Percentiles rank a stretch among this genome's conserved stretches.
phyloP scores from a whole-genome alignment of 2,329 filamentous ascomycete species.

The Cadophora malorum region DNA sequence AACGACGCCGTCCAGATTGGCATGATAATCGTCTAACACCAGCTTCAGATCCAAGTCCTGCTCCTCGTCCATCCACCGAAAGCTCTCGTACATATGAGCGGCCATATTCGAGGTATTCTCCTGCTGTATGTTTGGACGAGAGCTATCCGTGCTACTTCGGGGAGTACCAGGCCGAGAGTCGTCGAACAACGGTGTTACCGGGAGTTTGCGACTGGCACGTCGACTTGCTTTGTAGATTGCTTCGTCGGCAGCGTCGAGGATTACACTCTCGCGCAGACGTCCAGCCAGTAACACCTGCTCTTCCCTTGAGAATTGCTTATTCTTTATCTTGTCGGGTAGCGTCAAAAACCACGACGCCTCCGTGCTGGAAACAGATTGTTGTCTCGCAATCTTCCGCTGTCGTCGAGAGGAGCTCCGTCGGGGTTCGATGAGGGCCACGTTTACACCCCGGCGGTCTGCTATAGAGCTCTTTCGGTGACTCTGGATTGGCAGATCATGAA shows the following conservation, averaged over 20 bases:
- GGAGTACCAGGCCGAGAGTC: constrained; percentile 39
- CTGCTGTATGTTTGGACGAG: constrained; percentile 23
- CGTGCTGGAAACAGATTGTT: constrained; percentile 52
- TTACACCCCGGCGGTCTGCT: constrained; percentile 42
- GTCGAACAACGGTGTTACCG: constrained; percentile 41
- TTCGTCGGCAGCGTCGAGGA: constrained; percentile 65
- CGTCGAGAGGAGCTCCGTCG: constrained; percentile 39
- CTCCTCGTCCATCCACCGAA: constrained; percentile 77
- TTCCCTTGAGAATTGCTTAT: constrained; percentile 72
- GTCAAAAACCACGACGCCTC: constrained; percentile 73
- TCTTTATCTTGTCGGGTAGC: constrained; percentile 75
- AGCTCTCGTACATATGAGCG: constrained; percentile 63
- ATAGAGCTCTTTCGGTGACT: constrained; percentile 36
- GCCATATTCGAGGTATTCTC: constrained; percentile 38
- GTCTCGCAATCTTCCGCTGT: constrained; percentile 40
- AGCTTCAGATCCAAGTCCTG: constrained; percentile 72
- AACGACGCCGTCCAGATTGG: constrained; percentile 62
- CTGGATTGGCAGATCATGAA: constrained; percentile 42
- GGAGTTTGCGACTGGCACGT: constrained; percentile 48
- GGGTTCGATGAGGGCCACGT: constrained; percentile 38
- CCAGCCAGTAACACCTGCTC: constrained; percentile 69
- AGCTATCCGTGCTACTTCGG: constrained; percentile 36
- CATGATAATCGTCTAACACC: constrained; percentile 73
- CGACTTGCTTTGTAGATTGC: constrained; percentile 57
- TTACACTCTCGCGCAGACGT: constrained; percentile 57